Evolutionary conservation across 176 grass and related monocot species (phyloP).

Genomic region (Pharus latifolius): DNA sequence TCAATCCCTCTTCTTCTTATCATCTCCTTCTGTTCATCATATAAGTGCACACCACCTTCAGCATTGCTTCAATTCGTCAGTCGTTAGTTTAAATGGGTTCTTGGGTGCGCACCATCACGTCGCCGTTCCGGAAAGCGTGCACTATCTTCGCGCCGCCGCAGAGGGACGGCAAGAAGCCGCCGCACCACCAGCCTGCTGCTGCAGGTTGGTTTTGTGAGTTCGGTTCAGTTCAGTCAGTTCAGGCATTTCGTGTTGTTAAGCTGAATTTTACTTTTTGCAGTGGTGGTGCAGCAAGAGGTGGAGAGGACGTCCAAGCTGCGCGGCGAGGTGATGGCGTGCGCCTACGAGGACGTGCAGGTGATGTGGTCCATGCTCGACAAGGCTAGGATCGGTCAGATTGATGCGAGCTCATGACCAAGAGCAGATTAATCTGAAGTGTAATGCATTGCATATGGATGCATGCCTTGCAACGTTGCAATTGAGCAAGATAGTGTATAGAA

Average conservation of each 20-base stretch:
- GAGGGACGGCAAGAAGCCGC: conserved; percentile 35
- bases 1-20: background rate
- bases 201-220: background rate
- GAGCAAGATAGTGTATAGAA: background rate
- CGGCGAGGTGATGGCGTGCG: conserved; percentile 71
- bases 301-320: conserved; percentile 41
- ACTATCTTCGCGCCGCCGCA: conserved; percentile 24
- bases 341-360: conserved; percentile 64
- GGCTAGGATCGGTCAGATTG: conserved; percentile 27
- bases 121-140: conserved; percentile 67
- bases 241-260: background rate
- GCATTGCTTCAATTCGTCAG: background rate
- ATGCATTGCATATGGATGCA: background rate
- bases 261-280: background rate
- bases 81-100: conserved; percentile 34
- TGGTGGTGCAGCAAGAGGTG: conserved; percentile 15
- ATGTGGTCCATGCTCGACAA: conserved; percentile 88
- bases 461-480: background rate
- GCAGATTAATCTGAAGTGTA: background rate
- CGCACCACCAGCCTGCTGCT: conserved; percentile 7
- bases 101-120: conserved; percentile 57
- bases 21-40: background rate
- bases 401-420: conserved; percentile 26
- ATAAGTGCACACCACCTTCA: background rate
- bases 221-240: background rate